Percentiles rank a stretch among this genome's conserved stretches.
Evolutionary conservation across 2,329 filamentous ascomycete species (phyloP).

Genomic region (Acrocalymma vagum): DNA sequence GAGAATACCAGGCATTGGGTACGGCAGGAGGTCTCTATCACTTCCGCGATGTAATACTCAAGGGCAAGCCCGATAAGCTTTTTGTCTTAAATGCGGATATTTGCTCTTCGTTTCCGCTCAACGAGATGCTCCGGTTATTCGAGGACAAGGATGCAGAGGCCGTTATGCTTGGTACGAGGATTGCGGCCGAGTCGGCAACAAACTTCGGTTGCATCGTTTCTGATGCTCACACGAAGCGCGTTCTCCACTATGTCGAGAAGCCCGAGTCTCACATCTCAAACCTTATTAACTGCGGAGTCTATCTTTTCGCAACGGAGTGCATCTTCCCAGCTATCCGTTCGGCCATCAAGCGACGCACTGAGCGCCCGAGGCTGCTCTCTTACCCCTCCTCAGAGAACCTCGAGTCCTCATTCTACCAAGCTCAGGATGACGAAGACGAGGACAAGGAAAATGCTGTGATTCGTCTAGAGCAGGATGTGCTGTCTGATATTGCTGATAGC

Average conservation of each 20-base stretch:
- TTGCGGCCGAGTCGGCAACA: conserved; percentile 87
- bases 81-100: conserved; percentile 98
- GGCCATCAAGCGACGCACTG: conserved; percentile 93
- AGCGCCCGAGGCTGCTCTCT: conserved; percentile 89
- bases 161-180: conserved; percentile 91
- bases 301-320: conserved; percentile 93
- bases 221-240: conserved; percentile 90
- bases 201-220: conserved; percentile 99
- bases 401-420: conserved; percentile 70
- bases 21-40: conserved; percentile 98
- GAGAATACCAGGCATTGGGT: conserved; percentile 95
- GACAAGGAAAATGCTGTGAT: conserved; percentile 84
- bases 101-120: conserved; percentile 96
- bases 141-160: conserved; percentile 96
- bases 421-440: conserved; percentile 76
- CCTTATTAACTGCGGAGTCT: conserved; percentile 98
- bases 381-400: conserved; percentile 97
- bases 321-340: conserved; percentile 96
- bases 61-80: conserved; percentile 91
- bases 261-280: conserved; percentile 97
- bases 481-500: conserved; percentile 93
- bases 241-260: conserved; percentile 99
- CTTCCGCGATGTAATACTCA: conserved; percentile 98
- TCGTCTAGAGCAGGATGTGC: conserved; percentile 94
- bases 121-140: conserved; percentile 94